Evolutionary conservation across 1,284 basidiomycete species (phyloP), one percentile per base, ranked within the genome.

Genomic region (Pulveroboletus sp.): DNA sequence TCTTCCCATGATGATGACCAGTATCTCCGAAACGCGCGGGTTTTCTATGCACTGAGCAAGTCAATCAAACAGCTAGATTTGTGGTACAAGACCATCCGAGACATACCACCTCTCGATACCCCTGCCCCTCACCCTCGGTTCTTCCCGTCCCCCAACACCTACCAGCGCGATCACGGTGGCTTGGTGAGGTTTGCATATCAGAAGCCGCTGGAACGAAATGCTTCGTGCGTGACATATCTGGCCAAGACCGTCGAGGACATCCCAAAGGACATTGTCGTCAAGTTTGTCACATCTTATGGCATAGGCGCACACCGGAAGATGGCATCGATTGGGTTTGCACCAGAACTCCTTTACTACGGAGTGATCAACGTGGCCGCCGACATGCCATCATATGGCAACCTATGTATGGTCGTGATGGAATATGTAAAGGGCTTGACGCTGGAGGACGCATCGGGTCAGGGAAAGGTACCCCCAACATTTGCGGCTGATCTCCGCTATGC

Each of bases 361-460:
- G 1, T 0, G 17, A 60, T 63, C 29, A 5, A 63, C 2, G 18
- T 48, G 11, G 3, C 10, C 0, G 5, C n/a, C 0, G 54, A 40
- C 0, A 40, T 58, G 45, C 64, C 56, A 0, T 60, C 56, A 2
- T 64, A 67, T 24, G 54, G 57, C 2, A 1, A 31, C 1, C 40
- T 68, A 2, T 36, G 42, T 1, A 68, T 68, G 65, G 65, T 69
- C 8, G 63, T 67, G 17, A 69, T 67, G 67, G 55, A 63, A 3
- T 55, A 43, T 17, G 42, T 65, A 6, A 9, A 58, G 0, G 52
- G 52, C 4, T 4, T 1, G 20, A 60, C 44, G 9, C 2, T 61
- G 3, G 2, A 40, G 2, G 12, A 39, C 3, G 43, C 50, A 0
- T 3, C 20, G 14, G 14, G 43, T 11, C 22, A 26, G 8, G 1